Conservation (phyloP, 2,329 filamentous ascomycete genomes). For the Diaporthe longicolla region DNA sequence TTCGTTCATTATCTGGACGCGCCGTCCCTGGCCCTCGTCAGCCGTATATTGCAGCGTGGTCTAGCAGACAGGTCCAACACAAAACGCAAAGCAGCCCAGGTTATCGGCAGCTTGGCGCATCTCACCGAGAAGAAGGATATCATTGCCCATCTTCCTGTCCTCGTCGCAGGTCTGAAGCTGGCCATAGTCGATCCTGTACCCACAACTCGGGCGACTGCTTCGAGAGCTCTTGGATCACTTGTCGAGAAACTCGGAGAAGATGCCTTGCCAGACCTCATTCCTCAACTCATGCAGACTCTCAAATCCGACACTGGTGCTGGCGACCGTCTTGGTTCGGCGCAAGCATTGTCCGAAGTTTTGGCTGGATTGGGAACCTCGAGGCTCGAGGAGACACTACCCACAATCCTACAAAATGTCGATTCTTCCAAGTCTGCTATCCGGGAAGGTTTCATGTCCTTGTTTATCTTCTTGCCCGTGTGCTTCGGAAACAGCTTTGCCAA, state of each 20-base stretch:
- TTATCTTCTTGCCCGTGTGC: conserved; percentile 98
- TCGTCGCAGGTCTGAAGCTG: conserved; percentile 89
- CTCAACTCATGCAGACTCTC: conserved; percentile 96
- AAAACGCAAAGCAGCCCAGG: conserved; percentile 95
- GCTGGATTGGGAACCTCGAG: conserved; percentile 93
- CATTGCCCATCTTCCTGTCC: conserved; percentile 88
- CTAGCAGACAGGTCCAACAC: conserved; percentile 92
- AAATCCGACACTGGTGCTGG: conserved; percentile 97
- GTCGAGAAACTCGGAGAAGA: conserved; percentile 99
- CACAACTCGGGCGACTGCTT: conserved; percentile 94
- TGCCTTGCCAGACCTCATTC: conserved; percentile 95
- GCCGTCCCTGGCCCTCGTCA: conserved; percentile 93
- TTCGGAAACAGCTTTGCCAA: conserved; percentile 99
- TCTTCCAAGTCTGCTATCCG: conserved; percentile 91
- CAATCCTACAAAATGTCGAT: conserved; percentile 94
- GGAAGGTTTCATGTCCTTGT: conserved; percentile 99
- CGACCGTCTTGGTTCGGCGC: conserved; percentile 94
- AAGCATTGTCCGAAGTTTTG: conserved; percentile 95
- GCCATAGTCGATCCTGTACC: conserved; percentile 97
- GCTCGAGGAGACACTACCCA: conserved; percentile 94
- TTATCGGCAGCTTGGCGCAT: conserved; percentile 97
- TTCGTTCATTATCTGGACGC: conserved; percentile 99
- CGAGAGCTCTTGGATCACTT: conserved; percentile 94
- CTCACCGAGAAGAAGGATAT: conserved; percentile 97
- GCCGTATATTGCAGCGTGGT: conserved; percentile 94